Evolutionary conservation across 352 stramenopile species (phyloP).

Genomic region (Phytophthora melonis): DNA sequence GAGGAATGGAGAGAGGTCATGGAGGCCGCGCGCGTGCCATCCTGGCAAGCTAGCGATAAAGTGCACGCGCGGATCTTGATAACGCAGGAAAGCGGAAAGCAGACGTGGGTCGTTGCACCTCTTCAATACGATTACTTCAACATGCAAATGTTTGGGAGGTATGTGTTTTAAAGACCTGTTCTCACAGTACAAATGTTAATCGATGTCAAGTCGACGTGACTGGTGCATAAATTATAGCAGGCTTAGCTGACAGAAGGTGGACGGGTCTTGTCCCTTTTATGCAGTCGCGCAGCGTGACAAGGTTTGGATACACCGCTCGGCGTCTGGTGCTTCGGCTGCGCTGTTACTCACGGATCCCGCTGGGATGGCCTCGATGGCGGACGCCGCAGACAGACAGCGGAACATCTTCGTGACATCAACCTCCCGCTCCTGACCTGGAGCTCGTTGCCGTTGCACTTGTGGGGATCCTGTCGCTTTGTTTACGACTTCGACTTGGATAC

Average conservation of each 20-base stretch:
- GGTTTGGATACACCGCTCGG: constrained; percentile 29
- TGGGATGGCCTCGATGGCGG: constrained; percentile 21
- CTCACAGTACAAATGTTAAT: not conserved
- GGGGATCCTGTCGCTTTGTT: not conserved
- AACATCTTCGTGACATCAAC: constrained; percentile 8
- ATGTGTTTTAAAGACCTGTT: not conserved
- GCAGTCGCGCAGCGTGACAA: constrained; percentile 18
- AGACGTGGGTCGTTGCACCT: constrained; percentile 17
- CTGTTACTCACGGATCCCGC: constrained; percentile 31
- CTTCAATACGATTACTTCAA: constrained; percentile 33
- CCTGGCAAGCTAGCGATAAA: constrained; percentile 23
- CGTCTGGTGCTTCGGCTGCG: constrained; percentile 18
- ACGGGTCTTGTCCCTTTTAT: constrained; percentile 7
- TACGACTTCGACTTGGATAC: not conserved
- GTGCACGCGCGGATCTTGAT: not conserved
- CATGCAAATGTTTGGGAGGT: constrained; percentile 16
- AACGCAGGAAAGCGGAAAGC: constrained; percentile 15
- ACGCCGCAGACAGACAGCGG: not conserved
- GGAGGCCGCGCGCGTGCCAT: constrained; percentile 6
- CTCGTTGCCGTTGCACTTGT: not conserved
- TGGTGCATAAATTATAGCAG: constrained; percentile 8
- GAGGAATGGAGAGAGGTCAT: constrained; percentile 12
- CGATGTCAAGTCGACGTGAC: not conserved
- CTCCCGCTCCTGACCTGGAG: not conserved
- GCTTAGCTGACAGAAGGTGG: constrained; percentile 12